phyloP scores from a whole-genome alignment of 192 early-diverging fungal genomes.

The Rhizoclosmatium sp. region DNA sequence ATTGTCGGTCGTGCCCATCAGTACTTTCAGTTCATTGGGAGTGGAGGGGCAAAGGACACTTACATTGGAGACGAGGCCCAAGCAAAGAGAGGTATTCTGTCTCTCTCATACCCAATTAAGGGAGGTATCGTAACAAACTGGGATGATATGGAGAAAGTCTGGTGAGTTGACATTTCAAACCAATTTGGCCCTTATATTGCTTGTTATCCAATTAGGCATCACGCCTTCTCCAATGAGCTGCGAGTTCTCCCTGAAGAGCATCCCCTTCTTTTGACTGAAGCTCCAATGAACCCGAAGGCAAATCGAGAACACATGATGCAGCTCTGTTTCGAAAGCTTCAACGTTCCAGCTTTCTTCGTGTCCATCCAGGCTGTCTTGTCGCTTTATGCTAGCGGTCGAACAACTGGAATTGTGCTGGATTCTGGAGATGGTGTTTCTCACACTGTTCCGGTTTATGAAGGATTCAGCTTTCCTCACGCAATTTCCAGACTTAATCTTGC shows the following conservation, averaged over 20 bases:
- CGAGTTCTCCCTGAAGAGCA: conserved; percentile 73
- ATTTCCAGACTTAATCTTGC: conserved; percentile 64
- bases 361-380: conserved; percentile 64
- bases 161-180: conserved; percentile 40
- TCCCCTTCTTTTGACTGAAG: conserved; percentile 69
- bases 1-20: conserved; percentile 68
- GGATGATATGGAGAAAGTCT: conserved; percentile 76
- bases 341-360: conserved; percentile 69
- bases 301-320: conserved; percentile 72
- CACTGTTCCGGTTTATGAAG: conserved; percentile 71
- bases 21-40: conserved; percentile 57
- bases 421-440: conserved; percentile 72
- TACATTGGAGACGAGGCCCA: conserved; percentile 75
- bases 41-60: conserved; percentile 69
- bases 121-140: conserved; percentile 74
- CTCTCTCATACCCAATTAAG: conserved; percentile 70
- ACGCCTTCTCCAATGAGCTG: conserved; percentile 72
- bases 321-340: conserved; percentile 72
- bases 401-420: conserved; percentile 63
- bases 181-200: not conserved
- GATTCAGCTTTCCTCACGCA: conserved; percentile 51
- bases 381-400: conserved; percentile 66
- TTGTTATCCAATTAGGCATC: conserved; percentile 45
- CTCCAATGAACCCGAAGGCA: conserved; percentile 68
- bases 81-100: conserved; percentile 69